Evolutionary conservation across 805 yeast genomes (phyloP).

Genomic region (Saccharomycopsis guyanensis): DNA sequence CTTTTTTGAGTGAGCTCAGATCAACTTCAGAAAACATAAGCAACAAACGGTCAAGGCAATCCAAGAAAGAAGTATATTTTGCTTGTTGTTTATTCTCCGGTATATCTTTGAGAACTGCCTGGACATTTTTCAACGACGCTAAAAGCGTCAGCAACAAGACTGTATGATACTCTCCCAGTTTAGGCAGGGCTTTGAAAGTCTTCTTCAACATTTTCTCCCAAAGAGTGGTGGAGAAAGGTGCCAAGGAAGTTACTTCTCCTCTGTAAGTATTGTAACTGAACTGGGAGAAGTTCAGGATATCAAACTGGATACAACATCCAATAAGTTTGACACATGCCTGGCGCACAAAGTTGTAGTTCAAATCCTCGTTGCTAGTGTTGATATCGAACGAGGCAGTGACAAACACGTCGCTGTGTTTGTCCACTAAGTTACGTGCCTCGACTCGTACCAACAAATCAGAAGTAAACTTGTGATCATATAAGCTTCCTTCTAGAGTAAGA

Average conservation of each 20-base stretch:
- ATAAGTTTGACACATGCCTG: slow-evolving; percentile 24
- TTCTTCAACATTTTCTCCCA: slow-evolving; percentile 26
- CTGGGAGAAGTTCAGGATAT: slow-evolving; percentile 37
- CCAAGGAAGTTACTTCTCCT: slow-evolving; percentile 28
- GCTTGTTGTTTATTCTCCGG: slow-evolving; percentile 18
- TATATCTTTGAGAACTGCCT: slow-evolving; percentile 24
- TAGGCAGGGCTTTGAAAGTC: not conserved
- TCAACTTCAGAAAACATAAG: slow-evolving; percentile 35
- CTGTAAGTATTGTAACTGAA: slow-evolving; percentile 31
- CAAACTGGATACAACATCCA: slow-evolving; percentile 38
- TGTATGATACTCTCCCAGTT: not conserved
- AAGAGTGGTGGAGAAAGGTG: slow-evolving; percentile 26
- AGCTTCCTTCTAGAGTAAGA: slow-evolving; percentile 16
- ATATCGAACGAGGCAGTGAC: slow-evolving; percentile 14
- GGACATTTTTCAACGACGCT: slow-evolving; percentile 25
- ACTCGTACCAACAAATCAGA: slow-evolving; percentile 33
- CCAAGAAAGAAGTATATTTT: slow-evolving; percentile 26
- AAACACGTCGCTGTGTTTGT: slow-evolving; percentile 34
- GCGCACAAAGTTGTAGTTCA: slow-evolving; percentile 5
- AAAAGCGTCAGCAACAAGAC: slow-evolving; percentile 23
- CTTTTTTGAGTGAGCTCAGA: slow-evolving; percentile 29
- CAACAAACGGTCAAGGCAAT: slow-evolving; percentile 29
- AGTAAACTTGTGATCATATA: slow-evolving; percentile 27
- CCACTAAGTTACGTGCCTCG: slow-evolving; percentile 44
- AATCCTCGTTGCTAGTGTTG: not conserved